Evolutionary conservation across 176 grass and related monocot genomes (phyloP), one percentile per base, ranked within the genome.

Genomic region (Zea luxurians): DNA sequence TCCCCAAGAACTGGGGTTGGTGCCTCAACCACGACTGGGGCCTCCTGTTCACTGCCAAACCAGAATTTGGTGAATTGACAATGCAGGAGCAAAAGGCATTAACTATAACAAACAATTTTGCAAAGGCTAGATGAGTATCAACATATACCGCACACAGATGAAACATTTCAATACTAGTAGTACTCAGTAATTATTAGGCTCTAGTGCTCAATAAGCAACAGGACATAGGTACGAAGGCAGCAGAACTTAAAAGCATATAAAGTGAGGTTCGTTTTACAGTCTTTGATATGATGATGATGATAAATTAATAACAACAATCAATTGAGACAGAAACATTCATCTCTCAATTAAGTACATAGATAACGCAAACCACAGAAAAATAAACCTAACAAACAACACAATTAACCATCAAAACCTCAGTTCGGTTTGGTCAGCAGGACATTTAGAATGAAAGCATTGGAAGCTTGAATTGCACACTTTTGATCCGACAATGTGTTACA

Each of bases 1-100:
- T 92, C 86, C 8, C 86, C 90, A 17, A 92, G 86, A 65, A 80
- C 76, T 1, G 83, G 90, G 70, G 80, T 71, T 1, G 86, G 75
- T 71, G 82, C 62, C 44, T 89, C 70, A 57, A 71, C 72, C 7
- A 45, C 48, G 21, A 42, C 76, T 3, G 62, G 78, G 74, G 59
- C 52, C n/a, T 89, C 90, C 69, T 91, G 70, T 3, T 78, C 90
- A 44, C 86, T 92, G 83, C 82, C 58, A 61, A 48, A 34, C 8
- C 66, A 47, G n/a, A 59, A 59, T 21, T 10, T 27, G 7, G 63
- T 67, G 62, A 78, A 12, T 41, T 27, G n/a, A 52, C 18, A 3
- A 38, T 10, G 55, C n/a, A 10, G 18, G 55, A 4, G 21, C 2
- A 0, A 21, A 59, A 20, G 10, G 2, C 7, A 15, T 4, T 0